Evolutionary conservation across 75 land plant species (phyloP).

Genomic region (Pseudotsuga menziesii): DNA sequence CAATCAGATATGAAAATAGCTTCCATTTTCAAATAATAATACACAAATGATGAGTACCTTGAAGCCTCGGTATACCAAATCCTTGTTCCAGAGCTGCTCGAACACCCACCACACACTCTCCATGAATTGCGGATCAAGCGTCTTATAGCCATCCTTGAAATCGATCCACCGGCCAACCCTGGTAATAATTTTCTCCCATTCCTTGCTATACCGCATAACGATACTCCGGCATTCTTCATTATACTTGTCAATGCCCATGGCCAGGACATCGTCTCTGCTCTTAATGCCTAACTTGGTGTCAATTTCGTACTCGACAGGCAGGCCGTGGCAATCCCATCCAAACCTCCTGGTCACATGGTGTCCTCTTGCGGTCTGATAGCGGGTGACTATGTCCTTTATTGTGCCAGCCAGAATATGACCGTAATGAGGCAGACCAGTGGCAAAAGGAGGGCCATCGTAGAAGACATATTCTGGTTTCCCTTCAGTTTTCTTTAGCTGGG

Average conservation of each 20-base stretch:
- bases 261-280: constrained; percentile 62
- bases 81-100: constrained; percentile 73
- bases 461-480: constrained; percentile 86
- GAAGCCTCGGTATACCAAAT: constrained; percentile 82
- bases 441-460: constrained; percentile 99
- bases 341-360: constrained; percentile 92
- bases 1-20: not conserved
- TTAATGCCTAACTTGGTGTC: constrained; percentile 63
- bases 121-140: constrained; percentile 88
- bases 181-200: constrained; percentile 84
- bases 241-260: constrained; percentile 84
- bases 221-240: constrained; percentile 92
- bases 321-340: constrained; percentile 99
- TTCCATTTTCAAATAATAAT: not conserved
- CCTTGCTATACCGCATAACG: constrained; percentile 87
- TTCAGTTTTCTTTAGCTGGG: constrained; percentile 68
- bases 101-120: constrained; percentile 99
- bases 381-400: constrained; percentile 96
- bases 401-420: constrained; percentile 99
- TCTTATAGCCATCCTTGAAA: constrained; percentile 90
- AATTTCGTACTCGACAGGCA: constrained; percentile 96
- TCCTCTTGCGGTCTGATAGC: constrained; percentile 79
- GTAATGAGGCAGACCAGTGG: constrained; percentile 97
- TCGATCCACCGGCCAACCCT: constrained; percentile 96
- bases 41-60: constrained; percentile 45